Conservation (phyloP, 306 rosid species). For the Argentina anserina region DNA sequence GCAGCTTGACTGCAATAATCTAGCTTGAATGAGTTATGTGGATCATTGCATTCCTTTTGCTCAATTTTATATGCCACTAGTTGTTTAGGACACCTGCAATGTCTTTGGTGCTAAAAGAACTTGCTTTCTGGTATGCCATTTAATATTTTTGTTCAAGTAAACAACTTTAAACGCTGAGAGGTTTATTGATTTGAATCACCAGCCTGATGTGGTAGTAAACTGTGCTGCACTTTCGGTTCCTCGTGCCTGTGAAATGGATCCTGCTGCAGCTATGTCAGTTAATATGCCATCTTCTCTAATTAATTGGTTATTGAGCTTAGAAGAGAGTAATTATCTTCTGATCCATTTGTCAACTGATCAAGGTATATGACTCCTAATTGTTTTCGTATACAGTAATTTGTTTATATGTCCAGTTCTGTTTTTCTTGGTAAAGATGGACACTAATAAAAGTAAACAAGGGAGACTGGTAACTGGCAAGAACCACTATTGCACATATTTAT, state of each 20-base stretch:
- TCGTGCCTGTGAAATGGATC: constrained; percentile 76
- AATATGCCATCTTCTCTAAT: constrained; percentile 82
- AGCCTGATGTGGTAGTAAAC: constrained; percentile 88
- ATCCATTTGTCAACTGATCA: constrained; percentile 93
- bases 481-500: neutral
- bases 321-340: constrained; percentile 46
- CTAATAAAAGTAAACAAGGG: neutral
- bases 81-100: neutral
- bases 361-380: constrained; percentile 38
- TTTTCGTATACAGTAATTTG: neutral
- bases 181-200: constrained; percentile 28
- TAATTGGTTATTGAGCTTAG: constrained; percentile 63
- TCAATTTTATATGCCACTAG: no score
- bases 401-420: neutral
- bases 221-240: constrained; percentile 92
- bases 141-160: neutral
- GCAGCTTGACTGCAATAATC: neutral
- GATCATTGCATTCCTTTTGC: neutral
- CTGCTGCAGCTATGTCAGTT: constrained; percentile 64
- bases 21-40: neutral
- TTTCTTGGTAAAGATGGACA: neutral
- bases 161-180: constrained; percentile 23
- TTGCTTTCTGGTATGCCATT: neutral
- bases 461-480: neutral
- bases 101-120: neutral